phyloP scores from a whole-genome alignment of 2,329 filamentous ascomycete species.

The Thermomyces lanuginosus region DNA sequence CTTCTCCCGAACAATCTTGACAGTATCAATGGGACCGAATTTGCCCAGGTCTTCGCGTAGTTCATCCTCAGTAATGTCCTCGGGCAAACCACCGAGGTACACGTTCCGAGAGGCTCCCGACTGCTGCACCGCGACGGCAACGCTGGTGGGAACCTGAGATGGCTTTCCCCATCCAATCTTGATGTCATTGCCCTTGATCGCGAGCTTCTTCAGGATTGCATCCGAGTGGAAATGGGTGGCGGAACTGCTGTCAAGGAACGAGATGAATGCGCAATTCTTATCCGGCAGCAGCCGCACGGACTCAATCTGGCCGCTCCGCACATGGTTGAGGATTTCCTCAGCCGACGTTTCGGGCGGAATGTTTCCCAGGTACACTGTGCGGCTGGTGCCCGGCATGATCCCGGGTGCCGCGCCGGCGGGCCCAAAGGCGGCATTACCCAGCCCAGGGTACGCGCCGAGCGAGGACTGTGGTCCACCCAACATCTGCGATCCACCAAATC shows the following conservation, averaged over 20 bases:
- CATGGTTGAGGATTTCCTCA: conserved; percentile 91
- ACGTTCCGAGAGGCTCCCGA: conserved; percentile 94
- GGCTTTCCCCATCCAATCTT: conserved; percentile 99
- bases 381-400: conserved; percentile 75
- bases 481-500: conserved; percentile 65
- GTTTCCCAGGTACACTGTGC: conserved; percentile 93
- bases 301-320: conserved; percentile 94
- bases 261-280: conserved; percentile 99
- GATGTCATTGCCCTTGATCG: conserved; percentile 96
- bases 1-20: conserved; percentile 97
- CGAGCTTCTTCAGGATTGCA: conserved; percentile 98
- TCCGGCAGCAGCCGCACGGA: conserved; percentile 93
- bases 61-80: conserved; percentile 82
- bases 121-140: conserved; percentile 93
- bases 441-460: conserved; percentile 53
- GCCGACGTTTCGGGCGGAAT: conserved; percentile 95
- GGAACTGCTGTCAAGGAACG: conserved; percentile 91
- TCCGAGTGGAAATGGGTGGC: conserved; percentile 98
- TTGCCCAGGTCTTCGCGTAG: conserved; percentile 88
- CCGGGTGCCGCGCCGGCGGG: conserved; percentile 61
- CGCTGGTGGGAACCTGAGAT: conserved; percentile 91
- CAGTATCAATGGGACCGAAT: conserved; percentile 88
- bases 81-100: conserved; percentile 82
- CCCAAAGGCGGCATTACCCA: conserved; percentile 43
- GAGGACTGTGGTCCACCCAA: conserved; percentile 72